phyloP scores from a whole-genome alignment of 2,329 filamentous ascomycete genomes.

The Decorospora gaudefroyi region DNA sequence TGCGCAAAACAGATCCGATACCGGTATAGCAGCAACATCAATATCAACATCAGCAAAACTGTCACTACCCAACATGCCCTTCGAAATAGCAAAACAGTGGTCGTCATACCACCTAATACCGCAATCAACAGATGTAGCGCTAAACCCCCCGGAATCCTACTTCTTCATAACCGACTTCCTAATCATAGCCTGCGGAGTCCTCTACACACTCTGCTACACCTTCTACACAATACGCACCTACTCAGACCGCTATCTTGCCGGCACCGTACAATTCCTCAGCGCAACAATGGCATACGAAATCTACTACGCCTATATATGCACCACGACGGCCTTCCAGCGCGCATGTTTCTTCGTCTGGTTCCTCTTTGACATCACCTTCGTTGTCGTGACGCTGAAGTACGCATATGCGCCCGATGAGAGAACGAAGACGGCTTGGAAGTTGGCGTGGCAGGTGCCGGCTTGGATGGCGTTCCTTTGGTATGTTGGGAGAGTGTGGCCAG shows the following conservation, averaged over 20 bases:
- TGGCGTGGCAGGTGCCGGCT: conserved; percentile 34
- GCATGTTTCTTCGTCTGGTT: conserved; percentile 49
- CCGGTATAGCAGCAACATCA: neutral
- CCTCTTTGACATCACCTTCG: conserved; percentile 45
- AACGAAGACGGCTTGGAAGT: conserved; percentile 24
- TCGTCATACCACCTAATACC: conserved; percentile 57
- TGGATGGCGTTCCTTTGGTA: conserved; percentile 40
- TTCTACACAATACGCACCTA: conserved; percentile 49
- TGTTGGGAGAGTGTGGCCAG: conserved; percentile 39
- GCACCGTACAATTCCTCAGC: conserved; percentile 38
- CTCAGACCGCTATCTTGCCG: conserved; percentile 43
- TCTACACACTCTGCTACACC: conserved; percentile 50
- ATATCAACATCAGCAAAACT: neutral
- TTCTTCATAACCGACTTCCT: conserved; percentile 50
- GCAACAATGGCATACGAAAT: conserved; percentile 49
- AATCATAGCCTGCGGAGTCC: conserved; percentile 48
- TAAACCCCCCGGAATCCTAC: conserved; percentile 48
- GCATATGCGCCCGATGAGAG: conserved; percentile 35
- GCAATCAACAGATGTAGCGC: conserved; percentile 55
- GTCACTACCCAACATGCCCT: conserved; percentile 28
- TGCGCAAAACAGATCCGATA: neutral
- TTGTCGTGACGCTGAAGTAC: conserved; percentile 36
- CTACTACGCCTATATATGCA: conserved; percentile 48
- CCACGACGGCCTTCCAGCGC: conserved; percentile 42
- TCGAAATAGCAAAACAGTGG: conserved; percentile 36